A percentile compares a stretch with the other conserved stretches of the same genome.
Conservation (phyloP, 2,329 filamentous ascomycete genomes). For the Stemphylium lycopersici region DNA sequence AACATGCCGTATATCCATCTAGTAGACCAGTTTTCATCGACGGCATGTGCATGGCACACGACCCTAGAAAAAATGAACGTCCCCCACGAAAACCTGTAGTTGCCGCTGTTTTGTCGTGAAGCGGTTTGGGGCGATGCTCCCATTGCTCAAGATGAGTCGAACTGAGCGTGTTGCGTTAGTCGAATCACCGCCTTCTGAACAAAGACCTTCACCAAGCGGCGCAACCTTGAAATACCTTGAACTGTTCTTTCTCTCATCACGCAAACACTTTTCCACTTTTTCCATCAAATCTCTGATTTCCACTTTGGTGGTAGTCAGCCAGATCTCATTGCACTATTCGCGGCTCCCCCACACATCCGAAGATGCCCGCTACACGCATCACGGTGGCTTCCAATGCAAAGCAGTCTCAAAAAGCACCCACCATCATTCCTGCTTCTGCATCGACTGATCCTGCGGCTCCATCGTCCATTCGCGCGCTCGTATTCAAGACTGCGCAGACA, state of each 20-base stretch:
- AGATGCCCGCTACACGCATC: constrained; percentile 32
- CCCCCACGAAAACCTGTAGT: not conserved
- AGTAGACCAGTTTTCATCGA: not conserved
- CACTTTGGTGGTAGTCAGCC: not conserved
- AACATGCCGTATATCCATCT: not conserved
- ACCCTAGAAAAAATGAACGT: not conserved
- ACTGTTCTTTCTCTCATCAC: not conserved
- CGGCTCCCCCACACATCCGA: not conserved
- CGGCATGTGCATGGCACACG: not conserved
- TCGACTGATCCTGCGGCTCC: constrained; percentile 21
- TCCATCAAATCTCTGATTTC: not conserved
- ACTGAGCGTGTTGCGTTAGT: constrained; percentile 13
- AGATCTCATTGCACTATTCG: not conserved
- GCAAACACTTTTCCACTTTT: not conserved
- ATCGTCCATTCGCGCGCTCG: constrained; percentile 28
- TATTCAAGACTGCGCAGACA: constrained; percentile 38
- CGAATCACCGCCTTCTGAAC: not conserved
- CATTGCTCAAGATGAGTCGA: constrained; percentile 16
- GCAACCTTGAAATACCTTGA: not conserved
- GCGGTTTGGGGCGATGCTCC: not conserved
- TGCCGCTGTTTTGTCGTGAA: not conserved
- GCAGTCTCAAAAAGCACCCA: constrained; percentile 35
- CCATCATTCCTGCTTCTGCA: constrained; percentile 31
- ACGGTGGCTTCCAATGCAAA: constrained; percentile 42
- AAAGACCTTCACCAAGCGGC: not conserved